Conservation (phyloP, 75 land plant species). For the Azolla pinnata region DNA sequence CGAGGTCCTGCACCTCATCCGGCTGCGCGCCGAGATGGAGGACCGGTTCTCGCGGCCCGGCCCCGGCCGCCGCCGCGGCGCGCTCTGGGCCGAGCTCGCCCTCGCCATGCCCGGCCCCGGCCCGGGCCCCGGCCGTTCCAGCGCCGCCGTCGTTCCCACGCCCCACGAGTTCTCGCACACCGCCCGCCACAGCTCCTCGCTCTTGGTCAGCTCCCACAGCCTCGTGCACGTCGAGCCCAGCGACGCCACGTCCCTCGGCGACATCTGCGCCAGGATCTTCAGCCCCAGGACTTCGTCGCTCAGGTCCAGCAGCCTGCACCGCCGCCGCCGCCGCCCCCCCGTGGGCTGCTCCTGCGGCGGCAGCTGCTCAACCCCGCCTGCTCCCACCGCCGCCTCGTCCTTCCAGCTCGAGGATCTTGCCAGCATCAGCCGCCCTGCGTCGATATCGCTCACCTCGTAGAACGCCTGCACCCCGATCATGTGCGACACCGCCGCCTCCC, state of each 20-base stretch:
- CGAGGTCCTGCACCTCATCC: constrained; percentile 22
- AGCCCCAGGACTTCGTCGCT: constrained; percentile 71
- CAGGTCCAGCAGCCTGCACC: constrained; percentile 62
- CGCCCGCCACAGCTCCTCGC: constrained; percentile 70
- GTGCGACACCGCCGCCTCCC: constrained; percentile 51
- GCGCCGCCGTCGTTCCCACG: constrained; percentile 49
- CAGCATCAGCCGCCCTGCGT: constrained; percentile 37
- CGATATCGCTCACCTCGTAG: constrained; percentile 60
- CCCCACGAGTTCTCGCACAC: constrained; percentile 95
- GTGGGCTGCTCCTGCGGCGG: constrained; percentile 3
- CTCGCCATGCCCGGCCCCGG: constrained; percentile 64
- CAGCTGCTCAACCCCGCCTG: background rate
- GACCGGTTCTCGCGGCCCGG: too few relatives aligned
- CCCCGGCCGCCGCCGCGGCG: too few relatives aligned
- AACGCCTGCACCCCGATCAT: constrained; percentile 68
- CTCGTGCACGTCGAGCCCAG: constrained; percentile 63
- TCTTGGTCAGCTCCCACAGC: constrained; percentile 52
- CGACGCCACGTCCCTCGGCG: constrained; percentile 78
- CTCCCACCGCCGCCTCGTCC: constrained; percentile 10
- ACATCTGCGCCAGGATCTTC: constrained; percentile 49
- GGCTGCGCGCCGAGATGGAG: constrained; percentile 14
- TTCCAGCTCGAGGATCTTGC: constrained; percentile 9
- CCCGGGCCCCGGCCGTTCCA: constrained; percentile 49
- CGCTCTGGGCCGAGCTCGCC: constrained; percentile 54
- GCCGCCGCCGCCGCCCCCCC: constrained; percentile 14